Conservation (phyloP, 345 rosid genomes). For the Murraya paniculata region DNA sequence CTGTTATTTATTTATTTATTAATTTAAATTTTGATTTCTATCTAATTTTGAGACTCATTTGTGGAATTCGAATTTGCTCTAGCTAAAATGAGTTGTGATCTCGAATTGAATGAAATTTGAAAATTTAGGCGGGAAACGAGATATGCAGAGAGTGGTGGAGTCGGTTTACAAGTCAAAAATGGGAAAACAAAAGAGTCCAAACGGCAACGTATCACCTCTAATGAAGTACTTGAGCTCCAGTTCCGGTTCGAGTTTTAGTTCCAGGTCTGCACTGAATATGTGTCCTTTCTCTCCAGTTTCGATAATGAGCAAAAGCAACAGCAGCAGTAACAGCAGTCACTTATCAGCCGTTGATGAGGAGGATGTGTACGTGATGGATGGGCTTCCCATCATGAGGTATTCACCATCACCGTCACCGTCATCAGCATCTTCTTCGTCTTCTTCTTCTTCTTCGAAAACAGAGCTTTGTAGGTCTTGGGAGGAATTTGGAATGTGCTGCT, state of each 20-base stretch:
- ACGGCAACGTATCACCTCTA: conserved; percentile 13
- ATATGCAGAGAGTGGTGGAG: conserved; percentile 17
- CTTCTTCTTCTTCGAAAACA: conserved; percentile 21
- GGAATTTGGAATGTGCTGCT: conserved; percentile 36
- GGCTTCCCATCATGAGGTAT: conserved; percentile 33
- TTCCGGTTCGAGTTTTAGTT: conserved; percentile 12
- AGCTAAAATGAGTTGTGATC: neutral
- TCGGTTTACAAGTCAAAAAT: conserved; percentile 16
- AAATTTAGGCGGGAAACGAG: neutral
- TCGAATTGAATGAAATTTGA: neutral
- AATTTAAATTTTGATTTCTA: neutral
- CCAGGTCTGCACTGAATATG: neutral
- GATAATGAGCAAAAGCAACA: neutral
- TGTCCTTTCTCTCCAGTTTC: neutral
- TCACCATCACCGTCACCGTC: neutral
- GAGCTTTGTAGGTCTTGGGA: conserved; percentile 33
- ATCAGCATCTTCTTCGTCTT: neutral
- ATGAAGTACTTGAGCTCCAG: conserved; percentile 26
- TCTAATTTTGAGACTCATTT: neutral
- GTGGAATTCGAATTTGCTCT: neutral
- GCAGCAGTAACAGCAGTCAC: conserved; percentile 8
- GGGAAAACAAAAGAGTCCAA: conserved; percentile 7
- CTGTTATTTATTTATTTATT: neutral
- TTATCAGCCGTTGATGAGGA: conserved; percentile 38
- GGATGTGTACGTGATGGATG: conserved; percentile 70